A percentile compares a stretch with the other conserved stretches of the same genome.
Conservation (phyloP, 768 basidiomycete species). For the Mycena albidolilacea region DNA sequence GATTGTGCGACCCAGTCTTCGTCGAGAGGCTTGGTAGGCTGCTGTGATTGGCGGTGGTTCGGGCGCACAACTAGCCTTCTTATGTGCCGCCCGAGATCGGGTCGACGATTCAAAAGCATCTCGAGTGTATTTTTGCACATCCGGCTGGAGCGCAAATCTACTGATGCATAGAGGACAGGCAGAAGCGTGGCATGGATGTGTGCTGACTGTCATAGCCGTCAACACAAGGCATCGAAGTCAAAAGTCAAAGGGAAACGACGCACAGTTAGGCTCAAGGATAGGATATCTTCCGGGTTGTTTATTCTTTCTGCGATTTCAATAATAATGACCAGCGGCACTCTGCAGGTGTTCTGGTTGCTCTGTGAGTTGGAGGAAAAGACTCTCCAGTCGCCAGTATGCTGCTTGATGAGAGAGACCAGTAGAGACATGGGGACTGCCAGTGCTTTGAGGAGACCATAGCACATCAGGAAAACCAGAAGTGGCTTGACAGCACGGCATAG, state of each 20-base stretch:
- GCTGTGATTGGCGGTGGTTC: conserved; percentile 33
- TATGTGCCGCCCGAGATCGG: conserved; percentile 32
- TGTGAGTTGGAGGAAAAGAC: neutral
- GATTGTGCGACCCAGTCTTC: conserved; percentile 35
- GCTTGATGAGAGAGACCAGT: conserved; percentile 33
- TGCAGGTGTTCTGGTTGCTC: neutral
- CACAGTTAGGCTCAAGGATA: conserved; percentile 35
- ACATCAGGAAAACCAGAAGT: too few relatives aligned
- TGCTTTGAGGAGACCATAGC: conserved; percentile 33
- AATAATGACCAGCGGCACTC: conserved; percentile 38
- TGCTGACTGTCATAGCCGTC: conserved; percentile 27
- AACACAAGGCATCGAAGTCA: conserved; percentile 1
- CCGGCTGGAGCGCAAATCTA: conserved; percentile 36
- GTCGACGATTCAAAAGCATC: conserved; percentile 17
- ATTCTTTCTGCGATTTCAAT: conserved; percentile 38
- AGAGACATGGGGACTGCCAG: conserved; percentile 32
- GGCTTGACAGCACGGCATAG: too few relatives aligned
- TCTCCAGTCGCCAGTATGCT: conserved; percentile 22
- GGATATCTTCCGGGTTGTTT: conserved; percentile 27
- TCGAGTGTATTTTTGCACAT: conserved; percentile 32
- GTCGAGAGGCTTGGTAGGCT: conserved; percentile 32
- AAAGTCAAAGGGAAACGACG: conserved; percentile 7
- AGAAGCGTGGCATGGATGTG: conserved; percentile 37
- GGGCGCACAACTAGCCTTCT: conserved; percentile 36
- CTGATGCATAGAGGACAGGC: conserved; percentile 39